Conservation (phyloP, 805 yeast genomes). For the Pichia pseudocactophila region DNA sequence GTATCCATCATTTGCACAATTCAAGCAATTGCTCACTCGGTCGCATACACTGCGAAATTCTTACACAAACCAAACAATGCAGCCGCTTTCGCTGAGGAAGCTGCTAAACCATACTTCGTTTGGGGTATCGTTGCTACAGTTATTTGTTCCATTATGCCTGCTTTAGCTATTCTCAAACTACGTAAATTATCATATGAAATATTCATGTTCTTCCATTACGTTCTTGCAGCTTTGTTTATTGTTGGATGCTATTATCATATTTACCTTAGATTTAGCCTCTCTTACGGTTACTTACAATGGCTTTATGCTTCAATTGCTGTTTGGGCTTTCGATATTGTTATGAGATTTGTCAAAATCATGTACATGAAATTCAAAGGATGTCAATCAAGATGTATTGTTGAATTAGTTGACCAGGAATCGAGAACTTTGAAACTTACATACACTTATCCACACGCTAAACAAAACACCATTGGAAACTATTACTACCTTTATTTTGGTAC, state of each 20-base stretch:
- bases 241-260: constrained; percentile 45
- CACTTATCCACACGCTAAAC: background rate
- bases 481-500: constrained; percentile 9
- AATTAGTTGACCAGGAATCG: constrained; percentile 1
- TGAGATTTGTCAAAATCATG: constrained; percentile 26
- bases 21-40: constrained; percentile 28
- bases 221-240: constrained; percentile 42
- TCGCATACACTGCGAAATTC: constrained; percentile 18
- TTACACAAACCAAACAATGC: constrained; percentile 1
- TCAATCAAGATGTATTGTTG: background rate
- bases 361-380: background rate
- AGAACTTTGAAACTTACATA: background rate
- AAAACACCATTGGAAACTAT: constrained; percentile 2
- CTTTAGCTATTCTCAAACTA: constrained; percentile 39
- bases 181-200: constrained; percentile 28
- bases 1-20: constrained; percentile 23
- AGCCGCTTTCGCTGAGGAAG: background rate
- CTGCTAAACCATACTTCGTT: constrained; percentile 2
- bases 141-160: constrained; percentile 31
- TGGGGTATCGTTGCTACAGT: constrained; percentile 31
- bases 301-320: constrained; percentile 31
- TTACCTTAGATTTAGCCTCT: constrained; percentile 9
- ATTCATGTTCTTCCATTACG: constrained; percentile 32
- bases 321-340: constrained; percentile 41
- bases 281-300: constrained; percentile 21